Percentiles rank a stretch among this genome's conserved stretches.
Conservation (phyloP, 2,329 filamentous ascomycete genomes). For the Passalora sequoiae region DNA sequence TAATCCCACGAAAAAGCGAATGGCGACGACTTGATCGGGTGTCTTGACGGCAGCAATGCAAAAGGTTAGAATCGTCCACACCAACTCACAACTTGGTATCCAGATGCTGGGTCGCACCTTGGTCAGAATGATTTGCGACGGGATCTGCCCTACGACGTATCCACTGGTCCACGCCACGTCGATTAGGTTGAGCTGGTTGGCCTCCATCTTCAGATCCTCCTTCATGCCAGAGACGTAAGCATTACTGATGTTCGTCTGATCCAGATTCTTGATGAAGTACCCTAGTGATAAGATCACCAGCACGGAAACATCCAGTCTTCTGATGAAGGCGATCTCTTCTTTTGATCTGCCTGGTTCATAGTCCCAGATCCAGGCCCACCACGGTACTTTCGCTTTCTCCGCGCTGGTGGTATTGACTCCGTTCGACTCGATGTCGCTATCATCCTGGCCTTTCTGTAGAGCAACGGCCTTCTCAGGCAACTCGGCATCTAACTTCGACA, state of each 20-base stretch:
- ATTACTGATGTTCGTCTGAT: constrained; percentile 35
- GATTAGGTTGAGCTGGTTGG: constrained; percentile 54
- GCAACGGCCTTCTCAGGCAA: constrained; percentile 9
- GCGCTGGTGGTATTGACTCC: not conserved
- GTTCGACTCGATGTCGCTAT: constrained; percentile 11
- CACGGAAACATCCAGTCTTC: constrained; percentile 42
- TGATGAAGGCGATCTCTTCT: constrained; percentile 20
- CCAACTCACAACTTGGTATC: constrained; percentile 47
- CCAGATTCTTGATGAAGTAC: constrained; percentile 51
- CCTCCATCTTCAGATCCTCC: constrained; percentile 49
- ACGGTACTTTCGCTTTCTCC: constrained; percentile 13
- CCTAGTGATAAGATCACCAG: constrained; percentile 45
- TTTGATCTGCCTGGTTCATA: constrained; percentile 39
- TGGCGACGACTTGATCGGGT: constrained; percentile 42
- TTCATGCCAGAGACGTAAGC: constrained; percentile 49
- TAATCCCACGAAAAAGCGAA: constrained; percentile 49
- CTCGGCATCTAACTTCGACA: not conserved
- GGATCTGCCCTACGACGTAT: constrained; percentile 38
- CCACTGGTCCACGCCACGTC: constrained; percentile 56
- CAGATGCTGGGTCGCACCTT: constrained; percentile 45
- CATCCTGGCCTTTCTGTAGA: constrained; percentile 2
- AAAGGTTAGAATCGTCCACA: constrained; percentile 49
- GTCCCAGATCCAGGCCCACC: constrained; percentile 47
- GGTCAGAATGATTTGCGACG: constrained; percentile 42
- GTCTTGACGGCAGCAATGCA: constrained; percentile 39